phyloP scores from a whole-genome alignment of 495 filamentous ascomycete species.

The Talaromyces proteolyticus region DNA sequence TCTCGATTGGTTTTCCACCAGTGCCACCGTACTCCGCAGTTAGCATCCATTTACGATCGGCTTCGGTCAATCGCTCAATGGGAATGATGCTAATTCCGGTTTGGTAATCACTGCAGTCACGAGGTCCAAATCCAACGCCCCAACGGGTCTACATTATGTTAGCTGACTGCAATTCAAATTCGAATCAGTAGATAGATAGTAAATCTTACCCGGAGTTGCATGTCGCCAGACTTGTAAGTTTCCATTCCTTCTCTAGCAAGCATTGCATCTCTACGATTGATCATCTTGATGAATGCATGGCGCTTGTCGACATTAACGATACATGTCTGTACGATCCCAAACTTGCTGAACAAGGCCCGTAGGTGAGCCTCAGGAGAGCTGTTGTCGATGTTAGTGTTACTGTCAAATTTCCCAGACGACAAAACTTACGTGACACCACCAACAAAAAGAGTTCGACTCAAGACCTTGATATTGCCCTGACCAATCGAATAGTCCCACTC shows the following conservation, averaged over 20 bases:
- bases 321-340: slow-evolving; percentile 87
- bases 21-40: slow-evolving; percentile 91
- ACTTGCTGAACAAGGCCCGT: slow-evolving; percentile 67
- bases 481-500: slow-evolving; percentile 72
- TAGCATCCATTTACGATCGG: slow-evolving; percentile 95
- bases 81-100: slow-evolving; percentile 92
- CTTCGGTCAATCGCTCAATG: slow-evolving; percentile 85
- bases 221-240: slow-evolving; percentile 60
- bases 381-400: too few species aligned
- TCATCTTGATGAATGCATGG: slow-evolving; percentile 99
- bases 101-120: slow-evolving; percentile 94
- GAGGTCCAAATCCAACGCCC: slow-evolving; percentile 96
- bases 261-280: slow-evolving; percentile 77
- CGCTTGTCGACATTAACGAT: slow-evolving; percentile 97
- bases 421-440: slow-evolving; percentile 84
- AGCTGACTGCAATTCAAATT: slow-evolving; percentile 12
- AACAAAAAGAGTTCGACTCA: slow-evolving; percentile 93
- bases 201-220: slow-evolving; percentile 69
- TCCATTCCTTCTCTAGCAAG: slow-evolving; percentile 89
- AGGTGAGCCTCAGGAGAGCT: slow-evolving; percentile 78
- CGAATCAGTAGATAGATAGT: background rate
- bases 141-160: slow-evolving; percentile 68
- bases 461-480: slow-evolving; percentile 76
- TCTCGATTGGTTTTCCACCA: slow-evolving; percentile 73
- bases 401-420: too few species aligned